Evolutionary conservation across 495 filamentous ascomycete genomes (phyloP).

Genomic region (Tuber magnatum): DNA sequence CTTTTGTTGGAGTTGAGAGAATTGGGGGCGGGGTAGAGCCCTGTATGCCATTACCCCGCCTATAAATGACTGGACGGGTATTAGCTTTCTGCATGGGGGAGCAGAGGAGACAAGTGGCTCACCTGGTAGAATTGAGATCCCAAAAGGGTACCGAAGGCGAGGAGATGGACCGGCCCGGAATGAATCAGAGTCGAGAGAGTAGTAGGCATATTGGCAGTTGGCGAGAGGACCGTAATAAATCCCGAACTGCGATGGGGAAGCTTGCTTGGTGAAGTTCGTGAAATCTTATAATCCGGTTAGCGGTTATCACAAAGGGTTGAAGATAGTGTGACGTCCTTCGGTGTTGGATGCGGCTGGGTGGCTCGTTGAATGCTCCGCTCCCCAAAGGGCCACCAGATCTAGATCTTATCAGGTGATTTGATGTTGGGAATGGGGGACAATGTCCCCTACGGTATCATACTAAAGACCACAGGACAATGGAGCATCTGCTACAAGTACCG

Average conservation of each 20-base stretch:
- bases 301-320: neutral
- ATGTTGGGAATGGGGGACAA: neutral
- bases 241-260: neutral
- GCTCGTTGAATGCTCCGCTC: neutral
- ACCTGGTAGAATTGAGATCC: conserved; percentile 76
- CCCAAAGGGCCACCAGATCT: neutral
- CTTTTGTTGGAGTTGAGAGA: conserved; percentile 63
- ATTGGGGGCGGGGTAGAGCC: conserved; percentile 68
- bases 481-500: too few relatives aligned
- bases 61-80: conserved; percentile 60
- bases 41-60: conserved; percentile 66
- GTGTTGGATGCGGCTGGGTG: neutral
- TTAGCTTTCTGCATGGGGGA: conserved; percentile 17
- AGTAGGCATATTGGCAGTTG: conserved; percentile 20
- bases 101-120: conserved; percentile 22
- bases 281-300: neutral
- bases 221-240: neutral
- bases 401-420: neutral
- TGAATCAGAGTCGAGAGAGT: conserved; percentile 28
- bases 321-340: neutral
- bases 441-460: too few relatives aligned
- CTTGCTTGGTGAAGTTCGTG: neutral
- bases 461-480: too few relatives aligned
- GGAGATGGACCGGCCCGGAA: conserved; percentile 29
- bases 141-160: conserved; percentile 63